These are phyloP conservation scores for Penicillium mononematosum DNA, from an alignment of 495 filamentous ascomycete genomes.

Conservation along the genomic window DNA sequence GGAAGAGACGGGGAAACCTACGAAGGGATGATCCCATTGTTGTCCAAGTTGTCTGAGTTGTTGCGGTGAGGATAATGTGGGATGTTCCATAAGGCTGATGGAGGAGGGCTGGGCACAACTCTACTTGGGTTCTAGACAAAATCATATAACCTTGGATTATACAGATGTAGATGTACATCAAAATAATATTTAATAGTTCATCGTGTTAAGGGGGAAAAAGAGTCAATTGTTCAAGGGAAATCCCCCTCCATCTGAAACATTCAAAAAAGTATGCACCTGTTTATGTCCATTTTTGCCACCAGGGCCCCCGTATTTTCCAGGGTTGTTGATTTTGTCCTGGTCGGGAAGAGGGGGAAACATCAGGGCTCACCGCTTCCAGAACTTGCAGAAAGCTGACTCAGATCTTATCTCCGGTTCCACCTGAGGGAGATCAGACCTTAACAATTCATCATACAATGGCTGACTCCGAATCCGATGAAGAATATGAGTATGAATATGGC, in stretches of 20 bases:
- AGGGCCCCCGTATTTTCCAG: not conserved
- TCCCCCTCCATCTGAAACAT: not conserved
- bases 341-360: not conserved
- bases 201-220: not conserved
- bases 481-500: constrained; percentile 65
- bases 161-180: too few species aligned
- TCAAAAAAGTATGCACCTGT: not conserved
- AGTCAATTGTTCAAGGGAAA: not conserved
- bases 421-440: too few species aligned
- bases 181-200: not conserved
- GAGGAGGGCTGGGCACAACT: not conserved
- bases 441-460: constrained; percentile 15
- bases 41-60: not conserved
- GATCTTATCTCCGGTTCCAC: constrained; percentile 11
- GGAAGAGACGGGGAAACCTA: constrained; percentile 27
- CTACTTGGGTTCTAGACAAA: not conserved
- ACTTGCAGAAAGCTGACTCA: constrained; percentile 8
- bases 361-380: constrained; percentile 9
- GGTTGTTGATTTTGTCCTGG: not conserved
- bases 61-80: constrained; percentile 1
- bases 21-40: constrained; percentile 20
- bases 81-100: not conserved
- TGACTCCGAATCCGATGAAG: constrained; percentile 31
- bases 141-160: not conserved
- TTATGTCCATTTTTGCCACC: not conserved